Evolutionary conservation across 345 rosid genomes (phyloP), one percentile per base, ranked within the genome.

Genomic region (Populus davidiana): DNA sequence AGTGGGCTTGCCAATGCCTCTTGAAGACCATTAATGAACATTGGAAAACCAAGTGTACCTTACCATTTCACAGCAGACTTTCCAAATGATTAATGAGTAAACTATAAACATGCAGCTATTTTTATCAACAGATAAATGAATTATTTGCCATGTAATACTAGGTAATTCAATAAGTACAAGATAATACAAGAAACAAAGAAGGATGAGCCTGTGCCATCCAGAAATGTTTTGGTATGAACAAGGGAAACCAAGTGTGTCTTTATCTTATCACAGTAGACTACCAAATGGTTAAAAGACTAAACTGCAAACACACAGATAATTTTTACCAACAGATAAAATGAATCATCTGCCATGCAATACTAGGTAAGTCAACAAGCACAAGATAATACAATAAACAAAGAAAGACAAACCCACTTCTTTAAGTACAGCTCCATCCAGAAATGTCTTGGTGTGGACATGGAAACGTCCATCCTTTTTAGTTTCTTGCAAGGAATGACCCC

Each of bases 401-500:
- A 39, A 76, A 61, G 66, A 84, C 31, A 56, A 76, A 80, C 94
- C 70, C 83, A 96, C 99, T 86, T 96, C 98, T 90, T 90, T 96
- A 73, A 96, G 97, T 52, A 94, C 89, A 74, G 97, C 97, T 54
- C 99, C 99, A 86, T 96, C 99, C 69, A 96, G 81, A 83, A 90
- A 94, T 77, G 91, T 96, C 86, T 91, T 96, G 76, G 98, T 94
- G 79, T 86, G 99, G 81, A 94, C 98, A 83, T 92, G 97, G 82
- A 93, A 96, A 56, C 95, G 94, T 38, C 98, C 99, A 78, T 94
- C 99, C 71, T 82, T 92, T 81, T 87, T 94, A 56, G 99, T 96
- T 86, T 96, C 97, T 84, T 94, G 99, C 85, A 96, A 84, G 77
- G 99, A 94, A 90, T 91, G 97, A 77, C 97, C 92, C 38, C 92